Evolutionary conservation across 2,329 filamentous ascomycete genomes (phyloP), one percentile per base, ranked within the genome.

Genomic region (Fusarium humuli): DNA sequence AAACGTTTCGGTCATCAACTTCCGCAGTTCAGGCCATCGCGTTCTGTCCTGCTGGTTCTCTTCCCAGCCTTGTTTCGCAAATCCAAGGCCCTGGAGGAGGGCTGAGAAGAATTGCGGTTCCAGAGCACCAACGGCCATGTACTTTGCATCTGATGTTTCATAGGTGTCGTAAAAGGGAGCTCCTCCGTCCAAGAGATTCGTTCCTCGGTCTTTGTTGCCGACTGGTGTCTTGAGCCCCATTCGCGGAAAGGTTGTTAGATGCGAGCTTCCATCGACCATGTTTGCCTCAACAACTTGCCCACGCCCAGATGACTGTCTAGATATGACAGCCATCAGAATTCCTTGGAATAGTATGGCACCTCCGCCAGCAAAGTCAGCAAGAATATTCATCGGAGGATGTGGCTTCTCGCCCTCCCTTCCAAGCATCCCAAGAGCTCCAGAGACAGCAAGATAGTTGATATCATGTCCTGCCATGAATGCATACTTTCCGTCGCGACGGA

Each of bases 211-310:
- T 6, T 79, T 79, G 72, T 83, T 78, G 84, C 93, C 94, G 41
- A 90, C 77, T 1, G 87, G 85, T 9, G 84, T 90, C 77, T 91
- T 90, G 66, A 85, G 83, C 29, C 85, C 84, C 65, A 97, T 83
- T 34, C 95, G 85, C 54, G 92, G 91, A 81, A 95, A 95, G 0
- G 90, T 91, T 3, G 91, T 90, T 27, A 98, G 82, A 79, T 95
- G 95, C 37, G 90, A 88, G 23, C 87, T 88, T 11, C 95, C 95
- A 81, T 98, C 95, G 14, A 98, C 95, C 95, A 98, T 98, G 79
- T 97, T 98, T 18, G 93, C 93, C 81, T 98, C 94, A 11, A 98
- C 94, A 14, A 98, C 91, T 81, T 98, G 95, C 0, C 95, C 95
- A 4, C 81, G 82, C 0, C 93, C 93, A 0, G 84, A 90, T 45